phyloP scores from a whole-genome alignment of 306 rosid genomes.

The Quercus parvula region DNA sequence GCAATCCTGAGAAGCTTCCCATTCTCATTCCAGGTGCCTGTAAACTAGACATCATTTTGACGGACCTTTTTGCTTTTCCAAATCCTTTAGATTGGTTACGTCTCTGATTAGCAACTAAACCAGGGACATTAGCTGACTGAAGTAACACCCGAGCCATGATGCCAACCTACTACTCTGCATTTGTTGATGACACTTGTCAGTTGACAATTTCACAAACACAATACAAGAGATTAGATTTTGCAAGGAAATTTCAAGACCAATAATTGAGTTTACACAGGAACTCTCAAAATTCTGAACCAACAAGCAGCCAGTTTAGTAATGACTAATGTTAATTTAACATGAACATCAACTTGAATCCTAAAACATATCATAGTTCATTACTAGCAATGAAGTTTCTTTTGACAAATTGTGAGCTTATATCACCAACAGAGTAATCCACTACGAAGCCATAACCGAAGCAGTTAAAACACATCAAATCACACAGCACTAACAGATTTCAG shows the following conservation, averaged over 20 bases:
- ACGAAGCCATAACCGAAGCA: neutral
- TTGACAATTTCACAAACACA: neutral
- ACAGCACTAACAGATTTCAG: neutral
- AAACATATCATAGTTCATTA: neutral
- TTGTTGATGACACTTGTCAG: slow-evolving; percentile 9
- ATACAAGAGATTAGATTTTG: neutral
- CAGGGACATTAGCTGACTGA: slow-evolving; percentile 76
- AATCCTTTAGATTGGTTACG: slow-evolving; percentile 53
- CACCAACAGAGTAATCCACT: neutral
- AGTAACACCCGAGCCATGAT: slow-evolving; percentile 84
- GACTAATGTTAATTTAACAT: neutral
- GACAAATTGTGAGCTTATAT: neutral
- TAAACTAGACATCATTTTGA: slow-evolving; percentile 52
- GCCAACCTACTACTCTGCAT: slow-evolving; percentile 30
- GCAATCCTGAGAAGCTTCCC: slow-evolving; percentile 65
- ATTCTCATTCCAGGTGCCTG: slow-evolving; percentile 51
- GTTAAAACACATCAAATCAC: neutral
- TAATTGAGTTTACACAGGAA: neutral
- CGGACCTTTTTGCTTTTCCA: slow-evolving; percentile 46
- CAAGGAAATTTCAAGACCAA: neutral
- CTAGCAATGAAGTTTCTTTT: neutral
- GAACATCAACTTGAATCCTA: neutral
- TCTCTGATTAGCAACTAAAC: slow-evolving; percentile 45
- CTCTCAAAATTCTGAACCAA: neutral
- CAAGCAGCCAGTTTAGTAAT: neutral